A percentile compares a stretch with the other conserved stretches of the same genome.
These are phyloP conservation scores for Annulohypoxylon maeteangense DNA, from an alignment of 495 filamentous ascomycete species.

Conservation along the genomic window DNA sequence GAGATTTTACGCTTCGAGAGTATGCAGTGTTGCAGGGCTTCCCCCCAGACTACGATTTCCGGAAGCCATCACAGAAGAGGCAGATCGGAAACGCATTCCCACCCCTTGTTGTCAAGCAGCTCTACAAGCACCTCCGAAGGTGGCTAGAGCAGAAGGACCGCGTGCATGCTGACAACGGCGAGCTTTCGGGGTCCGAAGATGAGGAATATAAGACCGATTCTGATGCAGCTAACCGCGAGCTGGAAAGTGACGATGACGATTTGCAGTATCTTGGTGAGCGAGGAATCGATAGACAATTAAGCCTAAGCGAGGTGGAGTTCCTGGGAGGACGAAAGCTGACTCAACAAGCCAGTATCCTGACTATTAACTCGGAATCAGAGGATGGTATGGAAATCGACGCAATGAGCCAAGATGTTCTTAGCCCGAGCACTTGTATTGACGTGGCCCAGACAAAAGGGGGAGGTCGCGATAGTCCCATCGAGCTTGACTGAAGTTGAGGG, in stretches of 20 bases:
- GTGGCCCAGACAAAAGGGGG: background rate
- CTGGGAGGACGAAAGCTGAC: constrained; percentile 19
- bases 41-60: constrained; percentile 71
- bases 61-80: constrained; percentile 59
- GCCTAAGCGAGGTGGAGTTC: constrained; percentile 18
- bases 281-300: background rate
- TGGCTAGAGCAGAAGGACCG: constrained; percentile 69
- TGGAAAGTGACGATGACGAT: constrained; percentile 20
- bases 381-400: constrained; percentile 31
- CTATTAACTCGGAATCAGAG: constrained; percentile 29
- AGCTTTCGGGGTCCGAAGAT: constrained; percentile 34
- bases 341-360: constrained; percentile 20
- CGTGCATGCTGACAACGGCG: constrained; percentile 28
- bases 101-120: constrained; percentile 66
- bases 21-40: constrained; percentile 82
- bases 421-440: constrained; percentile 18
- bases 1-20: constrained; percentile 77
- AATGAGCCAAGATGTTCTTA: constrained; percentile 20
- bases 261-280: constrained; percentile 36
- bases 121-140: constrained; percentile 68
- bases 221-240: background rate
- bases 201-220: constrained; percentile 7
- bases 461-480: constrained; percentile 14
- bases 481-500: constrained; percentile 13
- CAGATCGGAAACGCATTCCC: constrained; percentile 94